Conservation (phyloP, 2,329 filamentous ascomycete genomes). For the Pochonia chlamydosporia region DNA sequence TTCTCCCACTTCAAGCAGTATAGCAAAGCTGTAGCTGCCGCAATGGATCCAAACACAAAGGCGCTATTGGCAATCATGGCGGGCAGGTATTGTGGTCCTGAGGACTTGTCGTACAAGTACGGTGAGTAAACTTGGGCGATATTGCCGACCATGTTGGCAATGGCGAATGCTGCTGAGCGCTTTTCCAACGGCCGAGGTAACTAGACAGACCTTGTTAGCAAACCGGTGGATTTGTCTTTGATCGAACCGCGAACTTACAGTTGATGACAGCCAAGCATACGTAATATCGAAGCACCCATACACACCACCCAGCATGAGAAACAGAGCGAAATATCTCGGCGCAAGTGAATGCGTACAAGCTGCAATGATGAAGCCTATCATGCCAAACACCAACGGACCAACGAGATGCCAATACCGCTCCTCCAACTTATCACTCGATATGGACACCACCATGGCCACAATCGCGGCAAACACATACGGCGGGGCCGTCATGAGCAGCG, state of each 20-base stretch:
- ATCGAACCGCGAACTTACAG: too few relatives aligned
- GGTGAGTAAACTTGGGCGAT: slow-evolving; percentile 8
- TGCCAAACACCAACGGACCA: slow-evolving; percentile 53
- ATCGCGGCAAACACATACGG: slow-evolving; percentile 59
- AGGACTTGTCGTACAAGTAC: slow-evolving; percentile 4
- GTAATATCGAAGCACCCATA: slow-evolving; percentile 6
- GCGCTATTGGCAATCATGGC: slow-evolving; percentile 8
- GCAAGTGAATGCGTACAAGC: slow-evolving; percentile 43
- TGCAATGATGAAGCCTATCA: slow-evolving; percentile 62
- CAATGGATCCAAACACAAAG: slow-evolving; percentile 4
- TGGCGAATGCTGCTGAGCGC: slow-evolving; percentile 7
- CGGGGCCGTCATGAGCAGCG: slow-evolving; percentile 59
- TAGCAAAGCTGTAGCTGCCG: background rate
- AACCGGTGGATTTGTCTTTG: too few relatives aligned
- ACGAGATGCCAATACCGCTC: slow-evolving; percentile 66
- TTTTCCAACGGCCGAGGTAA: slow-evolving; percentile 6
- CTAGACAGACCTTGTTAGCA: background rate
- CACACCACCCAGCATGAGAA: slow-evolving; percentile 9
- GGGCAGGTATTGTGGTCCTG: slow-evolving; percentile 5
- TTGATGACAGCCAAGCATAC: slow-evolving; percentile 9
- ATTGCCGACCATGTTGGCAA: slow-evolving; percentile 8
- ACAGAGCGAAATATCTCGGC: slow-evolving; percentile 5
- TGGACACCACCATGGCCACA: slow-evolving; percentile 58
- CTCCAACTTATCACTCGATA: slow-evolving; percentile 64
- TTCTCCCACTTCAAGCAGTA: slow-evolving; percentile 7